Percentiles rank a stretch among this genome's conserved stretches.
phyloP scores from a whole-genome alignment of 257 asterid genomes.

The Capsicum rhomboideum region DNA sequence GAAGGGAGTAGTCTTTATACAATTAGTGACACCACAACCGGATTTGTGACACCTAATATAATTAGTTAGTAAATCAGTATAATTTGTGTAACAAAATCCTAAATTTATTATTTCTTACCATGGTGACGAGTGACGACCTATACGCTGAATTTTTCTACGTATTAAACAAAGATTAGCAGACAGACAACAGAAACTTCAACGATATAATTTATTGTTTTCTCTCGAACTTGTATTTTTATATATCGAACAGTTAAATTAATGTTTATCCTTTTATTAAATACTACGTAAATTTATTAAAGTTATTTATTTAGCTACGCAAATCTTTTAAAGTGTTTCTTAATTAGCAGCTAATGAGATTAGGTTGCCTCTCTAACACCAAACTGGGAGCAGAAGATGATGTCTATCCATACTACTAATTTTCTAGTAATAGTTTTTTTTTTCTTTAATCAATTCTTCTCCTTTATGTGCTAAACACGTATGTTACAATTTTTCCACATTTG shows the following conservation, averaged over 20 bases:
- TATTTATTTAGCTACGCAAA: no score
- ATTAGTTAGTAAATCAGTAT: background rate
- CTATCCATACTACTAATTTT: background rate
- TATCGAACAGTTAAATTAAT: no score
- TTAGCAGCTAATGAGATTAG: conserved; percentile 5
- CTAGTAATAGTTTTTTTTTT: no score
- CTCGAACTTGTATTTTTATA: no score
- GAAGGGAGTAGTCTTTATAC: no score
- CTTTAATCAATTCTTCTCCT: no score
- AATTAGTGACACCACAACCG: no score
- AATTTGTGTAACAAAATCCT: conserved; percentile 8
- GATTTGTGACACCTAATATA: no score
- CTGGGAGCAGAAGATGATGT: conserved; percentile 12
- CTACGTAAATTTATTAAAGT: no score
- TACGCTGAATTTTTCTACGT: background rate
- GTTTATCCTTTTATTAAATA: no score
- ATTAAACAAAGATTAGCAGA: background rate
- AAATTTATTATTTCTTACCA: background rate
- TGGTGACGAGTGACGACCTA: background rate
- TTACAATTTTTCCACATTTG: no score
- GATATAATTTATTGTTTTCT: background rate
- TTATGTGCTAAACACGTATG: no score
- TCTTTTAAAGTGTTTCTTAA: background rate
- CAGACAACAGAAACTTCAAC: background rate
- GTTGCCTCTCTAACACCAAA: conserved; percentile 17